Percentiles rank a stretch among this genome's conserved stretches.
phyloP scores from a whole-genome alignment of 495 filamentous ascomycete genomes.

The Hypoxylon fuscum region DNA sequence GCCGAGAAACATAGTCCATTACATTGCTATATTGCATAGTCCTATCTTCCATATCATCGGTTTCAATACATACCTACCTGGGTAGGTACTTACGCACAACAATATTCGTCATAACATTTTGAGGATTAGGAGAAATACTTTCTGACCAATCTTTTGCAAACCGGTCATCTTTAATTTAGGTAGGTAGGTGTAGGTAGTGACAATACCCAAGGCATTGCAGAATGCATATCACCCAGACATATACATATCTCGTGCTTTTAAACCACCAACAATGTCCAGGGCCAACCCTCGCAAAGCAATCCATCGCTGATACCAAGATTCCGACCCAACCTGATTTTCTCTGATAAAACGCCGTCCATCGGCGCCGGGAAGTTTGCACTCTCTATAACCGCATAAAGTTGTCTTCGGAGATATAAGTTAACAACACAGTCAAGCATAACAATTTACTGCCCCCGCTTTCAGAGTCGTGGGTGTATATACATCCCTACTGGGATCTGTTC shows the following conservation, averaged over 20 bases:
- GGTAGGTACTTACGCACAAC: no score
- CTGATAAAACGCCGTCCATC: slow-evolving; percentile 6
- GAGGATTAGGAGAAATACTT: no score
- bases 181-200: slow-evolving; percentile 56
- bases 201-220: slow-evolving; percentile 20
- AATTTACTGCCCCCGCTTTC: neutral
- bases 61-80: no score
- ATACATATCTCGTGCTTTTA: slow-evolving; percentile 20
- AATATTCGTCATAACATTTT: no score
- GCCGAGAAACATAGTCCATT: no score
- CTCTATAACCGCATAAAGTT: slow-evolving; percentile 19
- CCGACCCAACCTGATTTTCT: slow-evolving; percentile 31
- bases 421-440: slow-evolving; percentile 1
- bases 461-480: slow-evolving; percentile 18
- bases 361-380: slow-evolving; percentile 17
- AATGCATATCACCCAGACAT: slow-evolving; percentile 26
- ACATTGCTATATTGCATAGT: no score
- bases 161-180: no score
- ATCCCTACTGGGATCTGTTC: neutral
- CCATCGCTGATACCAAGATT: slow-evolving; percentile 35
- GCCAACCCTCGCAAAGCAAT: slow-evolving; percentile 28
- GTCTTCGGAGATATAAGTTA: slow-evolving; percentile 21
- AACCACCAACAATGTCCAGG: slow-evolving; percentile 11
- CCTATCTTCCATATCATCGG: no score
- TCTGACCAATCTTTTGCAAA: no score